Evolutionary conservation across 768 basidiomycete species (phyloP), one percentile per base, ranked within the genome.

Genomic region (Suillus subaureus): DNA sequence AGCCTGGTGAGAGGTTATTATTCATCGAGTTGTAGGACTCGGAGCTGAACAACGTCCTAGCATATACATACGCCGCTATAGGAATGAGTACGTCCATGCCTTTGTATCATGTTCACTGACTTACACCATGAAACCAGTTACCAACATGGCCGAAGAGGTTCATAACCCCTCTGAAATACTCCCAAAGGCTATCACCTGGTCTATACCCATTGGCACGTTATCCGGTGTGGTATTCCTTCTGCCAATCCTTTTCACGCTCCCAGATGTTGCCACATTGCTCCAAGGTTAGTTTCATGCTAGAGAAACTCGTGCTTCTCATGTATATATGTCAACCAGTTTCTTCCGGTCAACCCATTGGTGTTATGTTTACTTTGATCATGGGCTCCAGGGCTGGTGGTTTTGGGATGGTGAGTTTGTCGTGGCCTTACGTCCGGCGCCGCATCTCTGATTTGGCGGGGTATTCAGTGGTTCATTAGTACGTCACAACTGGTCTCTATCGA

Each of bases 111-210:
- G 26, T 45, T 3, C 28, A 40, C 62, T 4, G 5, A 63, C 61
- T 66, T 55, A 73, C 18, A 23, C 18, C 47, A 40, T 49, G 4
- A 28, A 40, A 40, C 26, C 60, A 87, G 85, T 89, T 47, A 81
- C 88, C 16, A 87, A 85, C 67, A 85, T 90, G 85, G 85, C 87
- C 2, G 89, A 89, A 72, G 89, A 90, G 74, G 88, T 89, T 1
- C 83, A 83, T 57, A 79, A 87, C 62, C 89, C 88, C 0, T 78
- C 83, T 2, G 70, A 79, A 12, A 81, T 88, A 62, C 80, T 89
- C 12, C 88, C 88, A 0, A 76, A 75, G 56, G 88, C 88, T 1
- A 81, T 90, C 35, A 78, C 81, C 12, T 82, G 82, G 78, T 84
- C 84, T 0, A 77, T 87, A 42, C 86, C 86, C 0, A 85, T 87